Base-by-base conservation (phyloP, 495 filamentous ascomycete genomes). In the Aspergillus campestris region DNA sequence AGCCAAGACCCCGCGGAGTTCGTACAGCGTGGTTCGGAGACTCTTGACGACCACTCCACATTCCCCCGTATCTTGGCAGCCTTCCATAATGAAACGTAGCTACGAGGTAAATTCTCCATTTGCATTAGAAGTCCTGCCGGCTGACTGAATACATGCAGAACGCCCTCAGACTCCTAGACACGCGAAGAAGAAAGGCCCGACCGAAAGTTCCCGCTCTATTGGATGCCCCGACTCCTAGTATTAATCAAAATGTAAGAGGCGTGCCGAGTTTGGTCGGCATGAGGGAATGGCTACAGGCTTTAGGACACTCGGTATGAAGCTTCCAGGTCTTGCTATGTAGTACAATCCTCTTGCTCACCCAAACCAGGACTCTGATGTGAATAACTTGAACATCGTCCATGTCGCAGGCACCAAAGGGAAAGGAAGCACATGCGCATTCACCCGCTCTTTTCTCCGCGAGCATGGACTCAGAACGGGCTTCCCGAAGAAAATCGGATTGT, bases 401-500 rank as follows among this genome's bases (percentile, higher is more conserved):
- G 49, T 75, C 36, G 56, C 69, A 7, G 73, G 72, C 1, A 77
- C 73, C 0, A 75, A 77, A 58, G 71, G 72, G 8, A 77, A 77
- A 50, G 71, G 72, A 0, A 72, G 65, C 38, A 77, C 71, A 6
- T 74, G 71, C 53, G 69, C 71, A 4, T 77, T 71, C 39, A 57
- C 60, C 5, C 52, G 61, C 3, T 63, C 60, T 0, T 58, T 75
- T 42, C 61, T 75, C 3, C 48, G 47, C 14, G 50, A 49, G 8
- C 61, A 69, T 41, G 49, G 57, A 3, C 7, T 54, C 18, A 50
- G 54, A 12, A 63, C 58, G 7, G 67, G 68, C 3, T 62, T 57
- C 18, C 62, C 61, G 0, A 60, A 53, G 0, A 69, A 65, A 30
- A 72, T 82, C 7, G 84, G 82, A 2, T 62, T 82, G 13, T 88